Evolutionary conservation across 179 eudicot genomes (phyloP).

Genomic region (Spinacia oleracea): DNA sequence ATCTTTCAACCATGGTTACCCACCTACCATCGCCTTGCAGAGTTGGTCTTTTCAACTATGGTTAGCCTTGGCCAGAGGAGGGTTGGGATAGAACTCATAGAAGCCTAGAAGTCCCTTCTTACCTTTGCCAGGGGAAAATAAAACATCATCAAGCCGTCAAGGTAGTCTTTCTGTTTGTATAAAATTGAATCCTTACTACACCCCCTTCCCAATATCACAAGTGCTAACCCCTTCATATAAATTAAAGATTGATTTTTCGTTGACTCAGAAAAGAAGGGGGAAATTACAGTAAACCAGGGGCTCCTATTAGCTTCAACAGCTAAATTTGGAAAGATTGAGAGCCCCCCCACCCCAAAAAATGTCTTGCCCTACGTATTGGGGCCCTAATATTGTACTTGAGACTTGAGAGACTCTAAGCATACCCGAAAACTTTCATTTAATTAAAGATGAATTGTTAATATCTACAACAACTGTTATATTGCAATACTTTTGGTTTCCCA

Average conservation of each 20-base stretch:
- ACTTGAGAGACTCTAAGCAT: background rate
- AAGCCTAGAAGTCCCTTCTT: background rate
- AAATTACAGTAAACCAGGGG: no score
- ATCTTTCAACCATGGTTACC: background rate
- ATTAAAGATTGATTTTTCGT: no score
- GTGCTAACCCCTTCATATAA: no score
- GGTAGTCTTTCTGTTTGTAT: background rate
- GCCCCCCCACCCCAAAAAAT: no score
- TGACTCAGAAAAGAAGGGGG: no score
- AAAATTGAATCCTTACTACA: background rate
- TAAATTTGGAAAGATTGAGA: background rate
- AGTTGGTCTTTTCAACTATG: no score
- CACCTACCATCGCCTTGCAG: background rate
- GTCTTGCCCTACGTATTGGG: no score
- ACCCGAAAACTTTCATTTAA: background rate
- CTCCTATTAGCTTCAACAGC: no score
- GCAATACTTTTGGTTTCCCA: background rate
- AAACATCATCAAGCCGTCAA: background rate
- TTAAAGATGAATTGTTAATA: background rate
- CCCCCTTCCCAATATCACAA: no score
- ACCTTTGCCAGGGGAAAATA: background rate
- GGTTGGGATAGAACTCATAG: background rate
- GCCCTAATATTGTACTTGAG: no score
- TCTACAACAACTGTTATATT: background rate
- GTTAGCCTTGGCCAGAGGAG: background rate